Evolutionary conservation across 2,329 filamentous ascomycete genomes (phyloP).

Genomic region (Penicillium sp.): DNA sequence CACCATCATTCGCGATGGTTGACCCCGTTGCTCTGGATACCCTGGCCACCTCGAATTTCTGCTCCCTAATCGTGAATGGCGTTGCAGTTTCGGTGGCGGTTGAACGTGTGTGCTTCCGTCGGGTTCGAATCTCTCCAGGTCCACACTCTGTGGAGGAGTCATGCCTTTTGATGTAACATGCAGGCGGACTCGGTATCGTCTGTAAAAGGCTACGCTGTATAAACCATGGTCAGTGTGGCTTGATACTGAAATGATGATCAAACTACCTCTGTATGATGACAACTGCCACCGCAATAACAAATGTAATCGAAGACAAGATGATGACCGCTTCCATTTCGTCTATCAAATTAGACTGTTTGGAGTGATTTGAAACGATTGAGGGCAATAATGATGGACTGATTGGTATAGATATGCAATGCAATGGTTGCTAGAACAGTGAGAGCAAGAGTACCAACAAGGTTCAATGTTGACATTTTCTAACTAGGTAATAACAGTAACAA

Average conservation of each 20-base stretch:
- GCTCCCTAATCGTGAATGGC: constrained; percentile 9
- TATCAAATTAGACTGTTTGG: neutral
- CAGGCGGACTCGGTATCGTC: constrained; percentile 11
- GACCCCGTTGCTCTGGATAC: neutral
- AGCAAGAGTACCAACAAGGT: neutral
- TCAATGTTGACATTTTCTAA: neutral
- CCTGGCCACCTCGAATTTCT: constrained; percentile 2
- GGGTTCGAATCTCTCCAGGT: constrained; percentile 3
- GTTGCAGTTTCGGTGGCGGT: neutral
- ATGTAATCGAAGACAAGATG: constrained; percentile 10
- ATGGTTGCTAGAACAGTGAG: neutral
- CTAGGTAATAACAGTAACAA: too few relatives aligned
- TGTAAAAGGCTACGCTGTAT: constrained; percentile 11
- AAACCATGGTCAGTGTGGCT: neutral
- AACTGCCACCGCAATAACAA: constrained; percentile 8
- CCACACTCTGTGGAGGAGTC: neutral
- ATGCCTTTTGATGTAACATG: constrained; percentile 9
- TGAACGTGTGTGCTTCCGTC: neutral
- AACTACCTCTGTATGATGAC: constrained; percentile 10
- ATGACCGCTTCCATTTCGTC: constrained; percentile 10
- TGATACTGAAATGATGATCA: neutral
- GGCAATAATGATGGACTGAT: neutral
- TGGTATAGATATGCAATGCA: neutral
- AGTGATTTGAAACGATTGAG: neutral
- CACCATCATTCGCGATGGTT: neutral